Percentiles rank a stretch among this genome's conserved stretches.
phyloP scores from a whole-genome alignment of 805 yeast species.

The Cyberlindnera samutprakarnensis region DNA sequence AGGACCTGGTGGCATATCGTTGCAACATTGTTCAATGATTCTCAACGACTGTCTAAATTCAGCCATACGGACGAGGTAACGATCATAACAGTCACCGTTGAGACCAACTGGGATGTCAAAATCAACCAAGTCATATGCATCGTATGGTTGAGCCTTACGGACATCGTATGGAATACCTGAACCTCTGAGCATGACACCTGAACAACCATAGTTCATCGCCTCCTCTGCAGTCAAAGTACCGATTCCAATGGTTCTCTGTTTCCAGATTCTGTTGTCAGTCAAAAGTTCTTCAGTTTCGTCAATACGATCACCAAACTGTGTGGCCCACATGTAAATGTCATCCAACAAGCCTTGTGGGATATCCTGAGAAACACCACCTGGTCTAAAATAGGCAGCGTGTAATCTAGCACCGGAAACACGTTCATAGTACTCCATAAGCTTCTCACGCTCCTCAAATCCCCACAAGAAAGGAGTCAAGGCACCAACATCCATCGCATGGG shows the following conservation, averaged over 20 bases:
- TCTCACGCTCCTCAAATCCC: constrained; percentile 93
- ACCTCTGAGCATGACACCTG: constrained; percentile 89
- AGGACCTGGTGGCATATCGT: constrained; percentile 89
- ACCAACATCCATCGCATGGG: constrained; percentile 94
- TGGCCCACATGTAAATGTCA: constrained; percentile 94
- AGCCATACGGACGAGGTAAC: constrained; percentile 82
- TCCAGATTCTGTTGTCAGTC: constrained; percentile 90
- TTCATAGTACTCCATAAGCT: constrained; percentile 87
- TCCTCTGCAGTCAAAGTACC: constrained; percentile 83
- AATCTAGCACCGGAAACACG: constrained; percentile 87
- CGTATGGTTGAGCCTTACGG: constrained; percentile 83
- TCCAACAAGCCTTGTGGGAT: constrained; percentile 80
- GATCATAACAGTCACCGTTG: constrained; percentile 88
- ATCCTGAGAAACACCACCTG: constrained; percentile 90
- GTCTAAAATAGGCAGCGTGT: constrained; percentile 83
- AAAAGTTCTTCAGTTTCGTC: constrained; percentile 87
- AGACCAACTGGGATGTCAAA: constrained; percentile 82
- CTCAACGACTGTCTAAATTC: constrained; percentile 88
- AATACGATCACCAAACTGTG: constrained; percentile 88
- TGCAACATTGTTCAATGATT: constrained; percentile 83
- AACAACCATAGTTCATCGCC: constrained; percentile 70
- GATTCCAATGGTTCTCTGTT: constrained; percentile 73
- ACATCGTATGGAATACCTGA: constrained; percentile 85
- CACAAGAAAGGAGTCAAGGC: constrained; percentile 88
- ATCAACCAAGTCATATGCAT: constrained; percentile 80